These are phyloP conservation scores for Cetradonia linearis DNA, from an alignment of 495 filamentous ascomycete genomes.

Conservation along the genomic window DNA sequence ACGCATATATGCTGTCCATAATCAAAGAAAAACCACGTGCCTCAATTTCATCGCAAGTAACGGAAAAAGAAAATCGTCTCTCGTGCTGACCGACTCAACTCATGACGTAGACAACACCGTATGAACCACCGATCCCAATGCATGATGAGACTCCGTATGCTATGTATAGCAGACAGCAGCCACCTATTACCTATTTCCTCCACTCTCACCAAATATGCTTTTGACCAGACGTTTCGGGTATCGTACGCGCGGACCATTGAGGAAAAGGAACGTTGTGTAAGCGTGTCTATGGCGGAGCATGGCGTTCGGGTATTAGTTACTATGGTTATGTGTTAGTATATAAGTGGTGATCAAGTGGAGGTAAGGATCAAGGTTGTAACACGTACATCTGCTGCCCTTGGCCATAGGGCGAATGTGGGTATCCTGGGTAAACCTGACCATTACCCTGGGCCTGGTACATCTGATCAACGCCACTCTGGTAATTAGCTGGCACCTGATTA, in stretches of 20 bases:
- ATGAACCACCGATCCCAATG: constrained; percentile 12
- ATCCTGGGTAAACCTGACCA: constrained; percentile 62
- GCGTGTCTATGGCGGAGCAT: constrained; percentile 19
- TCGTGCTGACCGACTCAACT: constrained; percentile 16
- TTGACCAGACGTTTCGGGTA: constrained; percentile 21
- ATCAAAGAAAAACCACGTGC: constrained; percentile 3
- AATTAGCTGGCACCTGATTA: constrained; percentile 52
- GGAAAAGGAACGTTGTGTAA: constrained; percentile 20
- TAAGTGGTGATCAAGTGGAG: too few species aligned
- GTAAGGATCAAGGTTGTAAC: constrained; percentile 34
- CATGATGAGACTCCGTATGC: constrained; percentile 20
- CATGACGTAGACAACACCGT: constrained; percentile 14
- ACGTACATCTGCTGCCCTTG: constrained; percentile 64
- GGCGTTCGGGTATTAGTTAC: constrained; percentile 14
- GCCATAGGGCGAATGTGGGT: constrained; percentile 68
- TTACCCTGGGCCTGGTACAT: constrained; percentile 50
- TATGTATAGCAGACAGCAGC: constrained; percentile 22
- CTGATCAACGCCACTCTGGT: constrained; percentile 44
- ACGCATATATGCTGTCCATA: constrained; percentile 8
- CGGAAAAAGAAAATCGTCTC: constrained; percentile 17
- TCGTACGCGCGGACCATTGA: constrained; percentile 23
- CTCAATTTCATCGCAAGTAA: constrained; percentile 11
- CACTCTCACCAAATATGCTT: constrained; percentile 25
- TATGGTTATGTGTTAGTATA: background rate
- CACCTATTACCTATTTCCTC: constrained; percentile 22